Evolutionary conservation across 2,329 filamentous ascomycete species (phyloP), one percentile per base, ranked within the genome.

Genomic region (Penicillium hordei): DNA sequence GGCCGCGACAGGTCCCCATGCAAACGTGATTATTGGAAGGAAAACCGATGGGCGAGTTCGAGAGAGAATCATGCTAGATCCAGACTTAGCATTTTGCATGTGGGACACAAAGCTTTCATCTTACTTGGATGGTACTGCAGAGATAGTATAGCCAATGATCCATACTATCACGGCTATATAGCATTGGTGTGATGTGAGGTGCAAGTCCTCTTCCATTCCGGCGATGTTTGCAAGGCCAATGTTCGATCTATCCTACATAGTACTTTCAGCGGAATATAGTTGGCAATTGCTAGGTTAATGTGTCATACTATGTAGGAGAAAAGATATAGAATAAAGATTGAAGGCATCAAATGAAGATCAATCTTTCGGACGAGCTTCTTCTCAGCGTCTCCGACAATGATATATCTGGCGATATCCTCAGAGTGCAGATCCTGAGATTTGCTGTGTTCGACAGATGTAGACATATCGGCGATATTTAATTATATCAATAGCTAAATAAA

Each of bases 101-200:
- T 25, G 31, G 19, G 19, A 23, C 2, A 13, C 33, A 8, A 23
- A 13, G 2, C 9, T 34, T 3, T 25, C 15, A 5, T 42, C 13
- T 33, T 39, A 51, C 48, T 56, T 59, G 2, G 46, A 48, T n/a
- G 48, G 52, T 2, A 56, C 46, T 3, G 34, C 57, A 27, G 25
- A 21, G 4, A 59, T 46, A 2, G 48, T 48, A 44, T 59, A 59
- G 5, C 52, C 52, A 27, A 56, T 38, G 3, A 59, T 29, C 34
- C 40, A 59, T 21, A 59, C 38, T 25, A 59, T 45, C 33, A 56
- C 33, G 1, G 57, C 52, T 17, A 25, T 48, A n/a, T 51, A 59
- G 38, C 52, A 56, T 43, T 52, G 57, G 43, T 48, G 13, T 13
- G 43, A 42, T 4, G 48, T 39, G 17, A 55, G 27, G 13, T 52